These are phyloP conservation scores for Cladosporium colombiae DNA, from an alignment of 2,329 filamentous ascomycete genomes.

Conservation along the genomic window DNA sequence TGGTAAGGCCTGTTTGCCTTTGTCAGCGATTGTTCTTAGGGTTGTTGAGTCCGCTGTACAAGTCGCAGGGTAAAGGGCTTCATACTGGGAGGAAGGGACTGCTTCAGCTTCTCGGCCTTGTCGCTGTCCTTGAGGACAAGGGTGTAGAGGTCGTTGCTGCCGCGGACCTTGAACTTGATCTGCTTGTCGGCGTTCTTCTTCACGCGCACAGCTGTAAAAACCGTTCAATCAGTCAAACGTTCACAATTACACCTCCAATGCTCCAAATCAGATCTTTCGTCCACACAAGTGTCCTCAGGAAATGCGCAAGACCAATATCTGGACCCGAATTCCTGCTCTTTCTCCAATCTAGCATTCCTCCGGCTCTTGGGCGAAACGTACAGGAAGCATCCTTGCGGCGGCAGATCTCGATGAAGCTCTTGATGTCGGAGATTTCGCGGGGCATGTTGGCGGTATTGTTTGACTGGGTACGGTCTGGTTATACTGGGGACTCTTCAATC, in stretches of 20 bases:
- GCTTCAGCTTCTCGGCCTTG: slow-evolving; percentile 99
- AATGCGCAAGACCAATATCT: background rate
- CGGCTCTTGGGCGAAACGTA: slow-evolving; percentile 59
- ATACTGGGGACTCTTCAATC: slow-evolving; percentile 18
- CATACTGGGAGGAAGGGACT: slow-evolving; percentile 92
- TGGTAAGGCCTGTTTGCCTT: slow-evolving; percentile 53
- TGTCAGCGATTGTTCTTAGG: slow-evolving; percentile 17
- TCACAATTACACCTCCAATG: background rate
- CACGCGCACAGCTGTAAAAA: slow-evolving; percentile 51
- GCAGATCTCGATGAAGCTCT: slow-evolving; percentile 99
- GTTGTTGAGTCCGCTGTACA: background rate
- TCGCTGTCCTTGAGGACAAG: slow-evolving; percentile 97
- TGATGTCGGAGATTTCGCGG: slow-evolving; percentile 97
- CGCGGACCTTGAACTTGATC: slow-evolving; percentile 99
- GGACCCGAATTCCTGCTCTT: slow-evolving; percentile 14
- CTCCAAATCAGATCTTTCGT: background rate
- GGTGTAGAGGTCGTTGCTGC: slow-evolving; percentile 89
- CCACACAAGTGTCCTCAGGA: background rate
- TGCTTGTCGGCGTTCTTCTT: slow-evolving; percentile 92
- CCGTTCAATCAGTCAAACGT: slow-evolving; percentile 15
- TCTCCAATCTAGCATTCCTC: background rate
- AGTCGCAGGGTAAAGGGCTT: background rate
- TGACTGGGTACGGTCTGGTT: slow-evolving; percentile 16
- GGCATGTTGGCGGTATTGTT: slow-evolving; percentile 73
- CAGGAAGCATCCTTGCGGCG: slow-evolving; percentile 98